Conservation (phyloP, 495 filamentous ascomycete genomes). For the Astrocystis sublimbata region DNA sequence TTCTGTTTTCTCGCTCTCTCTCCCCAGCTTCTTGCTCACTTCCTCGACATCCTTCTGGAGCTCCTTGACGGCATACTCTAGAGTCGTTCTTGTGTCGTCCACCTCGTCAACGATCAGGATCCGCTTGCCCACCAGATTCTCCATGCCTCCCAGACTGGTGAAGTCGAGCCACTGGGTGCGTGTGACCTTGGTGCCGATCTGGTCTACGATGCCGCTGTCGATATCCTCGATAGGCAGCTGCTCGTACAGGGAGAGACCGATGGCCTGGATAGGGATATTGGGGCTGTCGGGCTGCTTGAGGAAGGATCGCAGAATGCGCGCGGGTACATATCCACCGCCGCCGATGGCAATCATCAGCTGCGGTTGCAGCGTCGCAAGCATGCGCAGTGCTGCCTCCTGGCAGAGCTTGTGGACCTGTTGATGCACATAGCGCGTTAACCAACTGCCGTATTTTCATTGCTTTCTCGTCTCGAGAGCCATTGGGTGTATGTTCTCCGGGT, state of each 20-base stretch:
- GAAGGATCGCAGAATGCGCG: constrained; percentile 95
- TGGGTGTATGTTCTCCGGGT: neutral
- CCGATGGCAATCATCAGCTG: constrained; percentile 99
- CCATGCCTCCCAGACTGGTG: constrained; percentile 78
- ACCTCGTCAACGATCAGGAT: constrained; percentile 99
- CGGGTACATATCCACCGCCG: constrained; percentile 95
- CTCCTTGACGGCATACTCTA: constrained; percentile 96
- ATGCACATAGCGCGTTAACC: constrained; percentile 20
- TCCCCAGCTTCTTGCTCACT: constrained; percentile 70
- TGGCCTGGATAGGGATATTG: constrained; percentile 99
- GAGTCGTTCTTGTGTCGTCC: constrained; percentile 93
- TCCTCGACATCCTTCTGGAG: constrained; percentile 93
- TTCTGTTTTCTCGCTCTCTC: constrained; percentile 68
- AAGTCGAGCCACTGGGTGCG: constrained; percentile 98
- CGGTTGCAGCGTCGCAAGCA: constrained; percentile 81
- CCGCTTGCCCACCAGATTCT: constrained; percentile 92
- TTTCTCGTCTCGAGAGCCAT: neutral
- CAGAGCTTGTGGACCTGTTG: constrained; percentile 93
- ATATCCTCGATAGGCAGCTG: constrained; percentile 53
- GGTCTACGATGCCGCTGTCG: constrained; percentile 58
- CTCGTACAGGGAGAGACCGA: constrained; percentile 97
- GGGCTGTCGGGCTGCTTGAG: constrained; percentile 83
- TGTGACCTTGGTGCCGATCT: constrained; percentile 88
- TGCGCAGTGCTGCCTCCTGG: constrained; percentile 74
- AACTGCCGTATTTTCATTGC: neutral